Evolutionary conservation across 1,284 basidiomycete genomes (phyloP), one percentile per base, ranked within the genome.

Genomic region (Rhizoctonia solani): DNA sequence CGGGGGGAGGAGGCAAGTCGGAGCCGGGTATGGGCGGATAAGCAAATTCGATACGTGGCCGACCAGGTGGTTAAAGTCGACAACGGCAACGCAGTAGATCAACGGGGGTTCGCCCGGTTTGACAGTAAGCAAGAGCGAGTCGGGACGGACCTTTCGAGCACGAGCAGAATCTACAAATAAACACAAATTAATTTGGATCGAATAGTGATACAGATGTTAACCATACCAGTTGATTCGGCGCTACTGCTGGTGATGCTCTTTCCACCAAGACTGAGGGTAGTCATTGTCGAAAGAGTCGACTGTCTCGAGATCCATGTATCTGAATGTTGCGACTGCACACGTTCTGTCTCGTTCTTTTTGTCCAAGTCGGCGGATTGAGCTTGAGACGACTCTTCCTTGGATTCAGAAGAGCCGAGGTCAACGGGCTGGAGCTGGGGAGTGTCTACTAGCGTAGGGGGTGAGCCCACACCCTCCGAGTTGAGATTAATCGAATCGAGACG

Each of bases 31-130:
- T 65, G 16, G 59, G 71, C 4, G 82, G 82, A 71, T 80, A 78
- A 4, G 78, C 75, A 67, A 89, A 97, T 76, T 98, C 94, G 69
- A 97, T 90, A 56, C 86, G 88, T 9, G 95, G 95, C 95, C 95
- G 63, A 96, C 92, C 73, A 94, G 76, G 77, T 95, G 93, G 75
- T 95, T 93, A 75, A 95, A 95, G 74, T 95, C 93, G 30, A 95
- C 88, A 21, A 95, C 79, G 1, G 91, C 93, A 59, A 95, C 87
- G 3, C 93, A 93, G 6, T 93, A 80, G 16, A 95, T 82, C 29
- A 93, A 77, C 3, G 85, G 85, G 1, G 85, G 85, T 21, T 77
- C 78, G 0, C 82, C 80, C 11, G 85, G 80, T 39, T 83, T 81
- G 23, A 89, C 76, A 9, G 66, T 55, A 21, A 70, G 32, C 9